Evolutionary conservation across 345 rosid genomes (phyloP).

Genomic region (Pistacia atlantica): DNA sequence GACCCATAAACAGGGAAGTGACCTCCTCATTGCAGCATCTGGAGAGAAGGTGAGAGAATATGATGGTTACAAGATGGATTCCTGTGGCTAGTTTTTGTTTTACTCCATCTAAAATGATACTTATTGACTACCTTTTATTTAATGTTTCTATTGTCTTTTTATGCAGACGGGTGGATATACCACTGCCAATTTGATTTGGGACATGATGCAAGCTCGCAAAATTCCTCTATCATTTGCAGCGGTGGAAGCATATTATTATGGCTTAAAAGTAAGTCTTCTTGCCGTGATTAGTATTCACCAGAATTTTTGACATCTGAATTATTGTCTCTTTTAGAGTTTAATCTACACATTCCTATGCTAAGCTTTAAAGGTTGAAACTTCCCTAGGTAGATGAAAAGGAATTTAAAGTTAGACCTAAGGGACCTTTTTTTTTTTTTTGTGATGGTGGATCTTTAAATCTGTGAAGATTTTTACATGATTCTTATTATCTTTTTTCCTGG

Average conservation of each 20-base stretch:
- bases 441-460: neutral
- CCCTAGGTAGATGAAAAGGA: no score
- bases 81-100: neutral
- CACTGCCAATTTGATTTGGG: conserved; percentile 87
- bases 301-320: neutral
- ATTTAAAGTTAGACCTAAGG: no score
- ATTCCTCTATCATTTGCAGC: conserved; percentile 44
- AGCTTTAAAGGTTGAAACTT: neutral
- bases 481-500: neutral
- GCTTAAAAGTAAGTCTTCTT: conserved; percentile 63
- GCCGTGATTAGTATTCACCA: neutral
- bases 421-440: neutral
- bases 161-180: conserved; percentile 85
- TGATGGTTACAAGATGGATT: neutral
- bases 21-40: conserved; percentile 76
- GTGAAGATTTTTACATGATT: neutral
- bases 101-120: neutral
- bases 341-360: neutral
- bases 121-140: neutral
- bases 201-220: conserved; percentile 77
- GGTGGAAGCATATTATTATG: conserved; percentile 84
- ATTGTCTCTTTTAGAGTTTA: neutral
- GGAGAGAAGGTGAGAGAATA: conserved; percentile 74
- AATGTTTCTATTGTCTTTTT: conserved; percentile 8
- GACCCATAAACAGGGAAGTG: conserved; percentile 61